Conservation (phyloP, 371 early-diverging fungal species). For the Mucor sp. region DNA sequence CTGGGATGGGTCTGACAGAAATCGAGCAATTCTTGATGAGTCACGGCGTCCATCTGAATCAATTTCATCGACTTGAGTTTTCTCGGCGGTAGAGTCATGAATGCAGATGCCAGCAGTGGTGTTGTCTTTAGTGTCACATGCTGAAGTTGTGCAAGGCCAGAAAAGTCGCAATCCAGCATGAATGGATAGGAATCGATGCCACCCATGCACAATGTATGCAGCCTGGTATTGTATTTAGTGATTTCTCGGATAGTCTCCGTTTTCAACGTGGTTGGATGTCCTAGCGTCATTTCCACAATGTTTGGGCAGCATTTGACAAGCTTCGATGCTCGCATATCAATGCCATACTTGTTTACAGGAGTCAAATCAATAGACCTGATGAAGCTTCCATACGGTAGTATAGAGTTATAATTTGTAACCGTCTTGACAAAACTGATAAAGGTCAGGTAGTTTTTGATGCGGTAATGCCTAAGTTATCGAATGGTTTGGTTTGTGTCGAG, state of each 20-base stretch:
- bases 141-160: neutral
- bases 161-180: conserved; percentile 19
- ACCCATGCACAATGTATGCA: conserved; percentile 18
- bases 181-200: conserved; percentile 18
- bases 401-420: neutral
- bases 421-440: conserved; percentile 17
- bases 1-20: conserved; percentile 8
- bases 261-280: conserved; percentile 15
- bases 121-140: conserved; percentile 17
- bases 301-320: conserved; percentile 18
- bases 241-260: conserved; percentile 15
- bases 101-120: conserved; percentile 6
- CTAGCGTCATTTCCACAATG: conserved; percentile 13
- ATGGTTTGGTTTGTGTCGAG: neutral
- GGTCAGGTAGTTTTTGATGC: conserved; percentile 12
- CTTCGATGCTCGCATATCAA: conserved; percentile 12
- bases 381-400: conserved; percentile 65
- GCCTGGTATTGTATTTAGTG: conserved; percentile 7
- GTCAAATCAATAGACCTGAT: conserved; percentile 74
- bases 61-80: neutral
- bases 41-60: conserved; percentile 15
- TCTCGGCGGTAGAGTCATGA: conserved; percentile 4
- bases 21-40: neutral
- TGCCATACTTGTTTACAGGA: conserved; percentile 59
- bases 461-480: conserved; percentile 4